A percentile compares a stretch with the other conserved stretches of the same genome.
phyloP scores from a whole-genome alignment of 148 eudicot species.

The Simmondsia chinensis region DNA sequence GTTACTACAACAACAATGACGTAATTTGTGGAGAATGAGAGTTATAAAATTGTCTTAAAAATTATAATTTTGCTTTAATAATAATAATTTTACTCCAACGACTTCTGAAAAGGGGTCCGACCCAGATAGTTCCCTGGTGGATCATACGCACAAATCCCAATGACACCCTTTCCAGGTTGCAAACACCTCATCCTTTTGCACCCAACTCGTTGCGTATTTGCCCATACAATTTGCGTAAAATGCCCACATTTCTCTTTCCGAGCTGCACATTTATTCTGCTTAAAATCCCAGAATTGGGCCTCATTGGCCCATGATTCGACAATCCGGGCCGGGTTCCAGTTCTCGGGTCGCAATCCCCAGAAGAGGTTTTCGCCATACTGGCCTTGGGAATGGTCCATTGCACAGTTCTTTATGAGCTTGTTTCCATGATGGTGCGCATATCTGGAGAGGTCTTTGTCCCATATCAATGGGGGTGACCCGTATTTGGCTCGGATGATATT shows the following conservation, averaged over 20 bases:
- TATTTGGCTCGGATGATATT: constrained; percentile 15
- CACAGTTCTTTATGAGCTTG: constrained; percentile 1
- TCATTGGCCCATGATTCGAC: constrained; percentile 27
- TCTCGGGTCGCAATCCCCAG: constrained; percentile 13
- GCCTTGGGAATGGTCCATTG: constrained; percentile 17
- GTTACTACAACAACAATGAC: too few species aligned
- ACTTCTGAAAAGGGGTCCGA: too few species aligned
- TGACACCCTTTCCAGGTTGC: constrained; percentile 3
- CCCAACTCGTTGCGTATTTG: constrained; percentile 13
- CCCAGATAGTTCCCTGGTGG: constrained; percentile 36
- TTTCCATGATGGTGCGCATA: constrained; percentile 17
- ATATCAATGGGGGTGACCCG: constrained; percentile 12
- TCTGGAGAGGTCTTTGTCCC: constrained; percentile 11
- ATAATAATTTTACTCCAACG: too few species aligned
- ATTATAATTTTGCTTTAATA: too few species aligned
- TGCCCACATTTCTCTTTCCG: constrained; percentile 24
- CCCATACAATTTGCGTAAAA: constrained; percentile 30
- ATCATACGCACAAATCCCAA: constrained; percentile 23
- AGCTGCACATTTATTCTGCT: constrained; percentile 1
- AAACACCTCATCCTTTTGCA: constrained; percentile 13
- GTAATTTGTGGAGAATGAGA: too few species aligned
- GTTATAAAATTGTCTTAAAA: too few species aligned
- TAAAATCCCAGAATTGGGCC: constrained; percentile 4
- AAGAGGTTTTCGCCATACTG: constrained; percentile 27
- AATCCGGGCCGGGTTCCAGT: constrained; percentile 18